Evolutionary conservation across 2,329 filamentous ascomycete genomes (phyloP), one percentile per base, ranked within the genome.

Genomic region (Amesomyces nigricolor): DNA sequence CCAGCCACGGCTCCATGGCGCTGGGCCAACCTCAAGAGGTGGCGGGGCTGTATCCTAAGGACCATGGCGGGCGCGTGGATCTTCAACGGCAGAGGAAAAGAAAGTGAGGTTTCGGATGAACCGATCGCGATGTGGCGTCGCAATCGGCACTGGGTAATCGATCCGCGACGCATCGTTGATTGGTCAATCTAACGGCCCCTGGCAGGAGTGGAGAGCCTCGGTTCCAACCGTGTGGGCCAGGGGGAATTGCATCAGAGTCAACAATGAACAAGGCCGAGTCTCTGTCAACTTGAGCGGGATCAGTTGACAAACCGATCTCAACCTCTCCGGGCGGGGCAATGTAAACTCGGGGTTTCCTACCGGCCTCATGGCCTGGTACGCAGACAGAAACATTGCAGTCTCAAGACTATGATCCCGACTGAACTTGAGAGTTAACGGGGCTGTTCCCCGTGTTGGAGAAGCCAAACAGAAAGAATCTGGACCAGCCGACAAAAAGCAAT

Each of bases 11-110:
- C 10, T 5, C 22, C 17, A 14, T 46, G 56, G 26, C 53, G 17
- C 32, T 39, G 50, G 13, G 48, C 53, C 48, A 56, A 47, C 57
- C 49, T 35, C 44, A 51, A 17, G 32, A 58, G 46, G 30, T 32
- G 53, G 19, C 38, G 52, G 47, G 44, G 44, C 40, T 35, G 58
- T 61, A 57, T 57, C 51, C 58, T 57, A 10, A 43, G 44, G 11
- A 37, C 29, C 61, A 62, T 62, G 43, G 45, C 38, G 35, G 32
- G n/a, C 46, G 32, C 26, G 29, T 19, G 26, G 22, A 19, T 30
- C 22, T 11, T 14, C 11, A 29, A 29, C 26, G 22, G 14, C 5
- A 47, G 40, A 19, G 44, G 22, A 13, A 13, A 5, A 32, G 35
- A 22, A 43, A 32, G 30, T 19, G 17, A 17, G 8, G 7, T 26